Evolutionary conservation across 768 basidiomycete species (phyloP), one percentile per base, ranked within the genome.

Genomic region (Boletus pseudo-olivaceus): DNA sequence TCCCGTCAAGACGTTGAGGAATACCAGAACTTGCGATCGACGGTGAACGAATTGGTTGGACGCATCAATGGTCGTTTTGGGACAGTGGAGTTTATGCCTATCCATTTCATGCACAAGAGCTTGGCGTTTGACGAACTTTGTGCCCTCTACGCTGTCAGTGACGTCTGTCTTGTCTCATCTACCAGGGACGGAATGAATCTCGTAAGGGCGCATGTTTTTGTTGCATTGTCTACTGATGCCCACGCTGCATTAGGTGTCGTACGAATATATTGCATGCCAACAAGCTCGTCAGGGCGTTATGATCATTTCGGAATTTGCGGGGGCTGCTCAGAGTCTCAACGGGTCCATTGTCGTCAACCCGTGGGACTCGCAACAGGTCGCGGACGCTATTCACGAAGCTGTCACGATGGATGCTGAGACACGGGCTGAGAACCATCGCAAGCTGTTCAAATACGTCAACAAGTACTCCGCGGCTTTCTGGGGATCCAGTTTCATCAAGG

Each of bases 181-280:
- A 99, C 97, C 20, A 78, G 97, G 48, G 97, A 99, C 66, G 97
- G 97, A 47, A 99, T 99, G 97, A 99, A 99, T 73, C 77, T 99
- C 65, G 96, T 96, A 62, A 65, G 90, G 35, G 23, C 29, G 40
- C 29, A 32, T 11, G n/a, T 34, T 37, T 58, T 52, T 43, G 38
- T 46, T 47, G 54, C 44, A 49, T 43, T 46, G 30, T 35, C 53
- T 26, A 38, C 50, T 56, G 42, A 49, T 42, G 54, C 62, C 40
- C 53, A 48, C 34, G 27, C 32, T 29, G n/a, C 49, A 49, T 27
- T 57, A 97, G 94, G 95, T 98, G 42, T 96, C 95, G 11, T 99
- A 98, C 74, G 97, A 99, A 72, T 99, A 98, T 70, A 88, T 98
- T 62, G 93, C 95, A 0, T 94, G 92, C 62, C 97, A 98, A 66